phyloP scores from a whole-genome alignment of 2,329 filamentous ascomycete species.

The Ophiocordyceps unilateralis region DNA sequence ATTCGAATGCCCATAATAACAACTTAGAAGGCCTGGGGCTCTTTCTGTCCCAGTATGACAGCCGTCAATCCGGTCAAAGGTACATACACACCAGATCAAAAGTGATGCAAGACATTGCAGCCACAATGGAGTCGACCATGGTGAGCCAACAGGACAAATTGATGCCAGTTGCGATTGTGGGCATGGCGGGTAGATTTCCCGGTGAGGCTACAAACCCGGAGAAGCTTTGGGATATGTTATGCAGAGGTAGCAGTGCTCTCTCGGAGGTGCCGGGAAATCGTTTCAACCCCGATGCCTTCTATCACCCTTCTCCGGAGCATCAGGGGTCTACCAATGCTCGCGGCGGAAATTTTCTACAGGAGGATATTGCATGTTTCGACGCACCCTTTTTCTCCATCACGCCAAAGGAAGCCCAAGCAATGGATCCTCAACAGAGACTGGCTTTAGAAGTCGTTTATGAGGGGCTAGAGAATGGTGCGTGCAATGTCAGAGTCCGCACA shows the following conservation, averaged over 20 bases:
- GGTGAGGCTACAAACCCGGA: not conserved
- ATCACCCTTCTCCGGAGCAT: not conserved
- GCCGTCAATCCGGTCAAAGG: no score
- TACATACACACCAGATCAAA: not conserved
- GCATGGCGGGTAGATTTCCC: not conserved
- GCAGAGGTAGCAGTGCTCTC: not conserved
- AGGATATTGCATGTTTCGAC: slow-evolving; percentile 7
- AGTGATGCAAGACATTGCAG: not conserved
- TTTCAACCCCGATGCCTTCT: not conserved
- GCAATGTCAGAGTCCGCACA: not conserved
- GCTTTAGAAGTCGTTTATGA: slow-evolving; percentile 13
- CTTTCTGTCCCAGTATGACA: no score
- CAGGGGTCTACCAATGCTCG: not conserved
- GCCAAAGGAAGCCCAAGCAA: slow-evolving; percentile 6
- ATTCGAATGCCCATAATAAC: no score
- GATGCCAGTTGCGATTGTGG: not conserved
- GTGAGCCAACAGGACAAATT: not conserved
- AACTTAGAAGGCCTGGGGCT: no score
- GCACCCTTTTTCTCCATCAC: slow-evolving; percentile 8
- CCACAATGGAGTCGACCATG: not conserved
- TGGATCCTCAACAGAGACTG: slow-evolving; percentile 6
- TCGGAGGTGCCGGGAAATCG: not conserved
- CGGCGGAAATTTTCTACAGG: not conserved
- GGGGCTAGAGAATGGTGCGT: slow-evolving; percentile 8
- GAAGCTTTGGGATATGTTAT: not conserved